These are phyloP conservation scores for Picea glauca DNA, from an alignment of 75 land plant genomes.

Conservation along the genomic window DNA sequence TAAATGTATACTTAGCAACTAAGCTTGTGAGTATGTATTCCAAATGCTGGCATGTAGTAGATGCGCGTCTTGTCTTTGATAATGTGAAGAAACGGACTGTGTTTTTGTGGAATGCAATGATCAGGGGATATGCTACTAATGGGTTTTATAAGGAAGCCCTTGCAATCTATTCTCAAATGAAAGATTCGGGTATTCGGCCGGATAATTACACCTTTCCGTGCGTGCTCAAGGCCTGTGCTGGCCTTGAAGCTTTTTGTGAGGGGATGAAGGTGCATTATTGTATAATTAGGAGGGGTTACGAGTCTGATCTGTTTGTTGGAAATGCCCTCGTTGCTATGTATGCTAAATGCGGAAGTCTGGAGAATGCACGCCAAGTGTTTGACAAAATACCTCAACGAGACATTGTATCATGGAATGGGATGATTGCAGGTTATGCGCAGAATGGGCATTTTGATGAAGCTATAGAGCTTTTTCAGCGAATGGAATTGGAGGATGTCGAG, in stretches of 20 bases:
- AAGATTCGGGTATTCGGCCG: background rate
- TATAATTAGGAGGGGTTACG: conserved; percentile 9
- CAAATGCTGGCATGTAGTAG: conserved; percentile 8
- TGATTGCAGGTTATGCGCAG: conserved; percentile 17
- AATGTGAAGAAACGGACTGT: too few species aligned
- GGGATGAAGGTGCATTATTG: conserved; percentile 17
- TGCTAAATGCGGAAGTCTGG: conserved; percentile 14
- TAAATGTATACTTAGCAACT: conserved; percentile 11
- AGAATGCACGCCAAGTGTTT: conserved; percentile 13
- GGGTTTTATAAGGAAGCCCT: conserved; percentile 7
- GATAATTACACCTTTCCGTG: conserved; percentile 2
- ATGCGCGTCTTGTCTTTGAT: conserved; percentile 21
- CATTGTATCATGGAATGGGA: conserved; percentile 17
- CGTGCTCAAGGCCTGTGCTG: conserved; percentile 17
- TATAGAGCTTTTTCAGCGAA: background rate
- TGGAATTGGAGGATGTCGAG: conserved; percentile 3
- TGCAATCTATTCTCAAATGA: conserved; percentile 1
- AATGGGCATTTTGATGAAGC: conserved; percentile 11
- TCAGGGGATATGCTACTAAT: conserved; percentile 10
- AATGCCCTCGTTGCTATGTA: conserved; percentile 22
- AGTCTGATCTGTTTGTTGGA: conserved; percentile 1
- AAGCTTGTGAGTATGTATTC: conserved; percentile 30
- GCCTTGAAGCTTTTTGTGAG: background rate
- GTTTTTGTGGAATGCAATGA: conserved; percentile 1
- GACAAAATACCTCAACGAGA: conserved; percentile 15